phyloP scores from a whole-genome alignment of 2,329 filamentous ascomycete genomes.

The Capronia americana region DNA sequence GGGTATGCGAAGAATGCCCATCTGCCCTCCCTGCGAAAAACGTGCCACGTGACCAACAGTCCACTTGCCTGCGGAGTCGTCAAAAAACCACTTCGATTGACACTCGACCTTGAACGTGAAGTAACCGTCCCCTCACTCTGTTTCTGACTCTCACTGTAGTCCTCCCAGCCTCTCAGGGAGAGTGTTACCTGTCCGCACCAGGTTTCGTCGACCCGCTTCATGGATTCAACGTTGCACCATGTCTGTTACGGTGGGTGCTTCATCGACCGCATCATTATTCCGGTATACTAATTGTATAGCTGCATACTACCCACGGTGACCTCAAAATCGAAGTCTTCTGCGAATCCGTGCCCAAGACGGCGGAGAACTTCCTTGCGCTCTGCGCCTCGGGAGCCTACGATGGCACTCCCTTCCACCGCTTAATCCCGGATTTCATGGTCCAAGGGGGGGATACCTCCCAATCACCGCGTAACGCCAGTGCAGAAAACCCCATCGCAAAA shows the following conservation, averaged over 20 bases:
- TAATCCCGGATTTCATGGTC: conserved; percentile 69
- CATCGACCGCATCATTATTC: background rate
- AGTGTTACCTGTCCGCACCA: background rate
- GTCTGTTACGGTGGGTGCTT: conserved; percentile 37
- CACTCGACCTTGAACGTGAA: background rate
- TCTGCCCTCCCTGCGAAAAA: background rate
- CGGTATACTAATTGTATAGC: conserved; percentile 43
- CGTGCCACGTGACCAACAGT: background rate
- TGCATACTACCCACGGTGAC: conserved; percentile 88
- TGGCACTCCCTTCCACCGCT: conserved; percentile 67
- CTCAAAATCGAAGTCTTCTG: conserved; percentile 97
- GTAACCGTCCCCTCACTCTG: background rate
- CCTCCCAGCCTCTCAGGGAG: background rate
- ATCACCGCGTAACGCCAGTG: conserved; percentile 46
- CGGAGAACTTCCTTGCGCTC: conserved; percentile 75
- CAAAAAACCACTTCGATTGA: background rate
- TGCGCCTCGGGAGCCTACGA: conserved; percentile 68
- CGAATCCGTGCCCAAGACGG: conserved; percentile 89
- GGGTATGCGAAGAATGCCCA: too few species aligned
- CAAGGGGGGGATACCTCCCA: conserved; percentile 64
- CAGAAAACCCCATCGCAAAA: conserved; percentile 58
- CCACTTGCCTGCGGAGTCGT: background rate
- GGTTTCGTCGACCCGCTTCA: background rate
- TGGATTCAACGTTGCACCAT: conserved; percentile 30
- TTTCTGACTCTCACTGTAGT: background rate